These are phyloP conservation scores for Fraxinus anomala DNA, from an alignment of 257 asterid genomes.

Conservation along the genomic window DNA sequence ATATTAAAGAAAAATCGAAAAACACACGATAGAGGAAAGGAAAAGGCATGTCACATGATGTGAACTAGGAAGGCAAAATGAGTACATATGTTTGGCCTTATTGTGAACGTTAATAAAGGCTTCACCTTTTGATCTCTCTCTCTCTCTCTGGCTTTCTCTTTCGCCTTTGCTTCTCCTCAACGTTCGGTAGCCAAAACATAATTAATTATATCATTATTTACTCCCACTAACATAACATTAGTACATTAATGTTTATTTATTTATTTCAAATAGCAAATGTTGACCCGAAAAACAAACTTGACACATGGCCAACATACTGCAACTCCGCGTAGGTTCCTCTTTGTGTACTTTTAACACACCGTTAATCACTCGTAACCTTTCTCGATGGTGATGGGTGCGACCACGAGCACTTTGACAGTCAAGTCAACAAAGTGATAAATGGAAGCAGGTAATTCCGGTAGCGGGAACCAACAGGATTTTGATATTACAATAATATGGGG, in stretches of 20 bases:
- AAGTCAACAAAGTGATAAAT: no score
- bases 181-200: conserved; percentile 48
- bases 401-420: no score
- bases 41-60: neutral
- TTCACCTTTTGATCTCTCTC: neutral
- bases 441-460: no score
- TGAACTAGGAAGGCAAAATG: neutral
- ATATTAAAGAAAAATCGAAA: neutral
- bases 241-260: neutral
- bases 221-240: neutral
- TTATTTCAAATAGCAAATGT: neutral
- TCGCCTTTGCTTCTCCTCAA: conserved; percentile 73
- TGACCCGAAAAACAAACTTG: no score
- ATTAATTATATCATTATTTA: neutral
- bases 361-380: no score
- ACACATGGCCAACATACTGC: no score
- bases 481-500: no score
- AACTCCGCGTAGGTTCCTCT: no score
- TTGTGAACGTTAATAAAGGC: conserved; percentile 27
- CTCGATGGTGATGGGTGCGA: no score
- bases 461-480: no score
- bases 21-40: neutral
- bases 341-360: no score
- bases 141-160: conserved; percentile 32
- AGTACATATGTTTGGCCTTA: neutral